phyloP scores from a whole-genome alignment of 2,329 filamentous ascomycete species.

The Cucurbitaria berberidis region DNA sequence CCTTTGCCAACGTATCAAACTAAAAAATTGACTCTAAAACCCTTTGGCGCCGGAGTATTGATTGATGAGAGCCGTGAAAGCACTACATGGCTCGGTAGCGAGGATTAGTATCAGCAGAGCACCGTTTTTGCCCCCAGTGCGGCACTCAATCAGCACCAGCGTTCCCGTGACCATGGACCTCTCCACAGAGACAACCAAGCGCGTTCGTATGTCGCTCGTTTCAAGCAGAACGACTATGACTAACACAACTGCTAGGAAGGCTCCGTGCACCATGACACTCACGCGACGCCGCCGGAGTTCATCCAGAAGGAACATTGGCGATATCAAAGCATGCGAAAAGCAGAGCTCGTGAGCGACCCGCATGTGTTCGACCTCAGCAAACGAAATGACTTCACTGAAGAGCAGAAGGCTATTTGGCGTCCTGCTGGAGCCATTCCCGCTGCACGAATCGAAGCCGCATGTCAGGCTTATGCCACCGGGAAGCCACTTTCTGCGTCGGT shows the following conservation, averaged over 20 bases:
- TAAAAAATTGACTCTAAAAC: neutral
- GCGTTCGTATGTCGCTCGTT: conserved; percentile 41
- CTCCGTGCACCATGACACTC: conserved; percentile 45
- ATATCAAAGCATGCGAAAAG: conserved; percentile 66
- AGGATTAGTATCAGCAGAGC: neutral
- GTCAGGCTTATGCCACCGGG: conserved; percentile 40
- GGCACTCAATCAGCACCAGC: neutral
- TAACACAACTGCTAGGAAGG: conserved; percentile 27
- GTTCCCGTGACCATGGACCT: conserved; percentile 28
- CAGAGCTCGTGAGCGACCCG: conserved; percentile 59
- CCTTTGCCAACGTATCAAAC: neutral
- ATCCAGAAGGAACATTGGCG: conserved; percentile 45
- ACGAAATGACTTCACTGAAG: conserved; percentile 41
- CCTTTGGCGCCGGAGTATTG: neutral
- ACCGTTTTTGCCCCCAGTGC: neutral
- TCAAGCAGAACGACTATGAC: conserved; percentile 24
- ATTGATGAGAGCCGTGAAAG: conserved; percentile 7
- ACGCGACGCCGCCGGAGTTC: conserved; percentile 45
- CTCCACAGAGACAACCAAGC: conserved; percentile 31
- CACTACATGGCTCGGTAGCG: conserved; percentile 1
- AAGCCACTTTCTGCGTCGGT: conserved; percentile 23
- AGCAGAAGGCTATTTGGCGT: conserved; percentile 35
- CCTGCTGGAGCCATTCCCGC: conserved; percentile 36
- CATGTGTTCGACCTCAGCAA: conserved; percentile 52
- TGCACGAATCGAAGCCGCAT: conserved; percentile 37